phyloP scores from a whole-genome alignment of 768 basidiomycete species.

The Termitomyces heimii region DNA sequence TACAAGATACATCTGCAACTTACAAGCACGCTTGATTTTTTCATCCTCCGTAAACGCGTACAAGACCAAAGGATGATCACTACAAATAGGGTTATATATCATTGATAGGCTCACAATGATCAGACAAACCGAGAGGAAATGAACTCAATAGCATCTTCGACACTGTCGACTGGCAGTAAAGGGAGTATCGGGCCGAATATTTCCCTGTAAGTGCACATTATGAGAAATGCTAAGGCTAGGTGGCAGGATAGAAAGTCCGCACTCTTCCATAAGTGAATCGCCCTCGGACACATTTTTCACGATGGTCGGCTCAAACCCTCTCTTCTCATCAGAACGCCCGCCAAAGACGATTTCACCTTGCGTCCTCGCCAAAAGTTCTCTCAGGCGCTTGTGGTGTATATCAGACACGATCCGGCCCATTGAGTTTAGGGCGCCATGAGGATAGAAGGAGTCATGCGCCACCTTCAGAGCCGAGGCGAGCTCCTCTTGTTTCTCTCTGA shows the following conservation, averaged over 20 bases:
- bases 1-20: slow-evolving; percentile 4
- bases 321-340: slow-evolving; percentile 34
- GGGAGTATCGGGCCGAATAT: slow-evolving; percentile 71
- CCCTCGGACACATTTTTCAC: slow-evolving; percentile 44
- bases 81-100: slow-evolving; percentile 15
- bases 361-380: slow-evolving; percentile 43
- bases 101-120: not conserved
- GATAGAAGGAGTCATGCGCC: slow-evolving; percentile 44
- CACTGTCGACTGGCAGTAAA: slow-evolving; percentile 47
- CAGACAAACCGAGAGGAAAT: slow-evolving; percentile 42
- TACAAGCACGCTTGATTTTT: slow-evolving; percentile 31
- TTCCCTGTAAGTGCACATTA: slow-evolving; percentile 38
- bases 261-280: slow-evolving; percentile 63
- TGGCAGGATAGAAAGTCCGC: slow-evolving; percentile 11
- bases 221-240: not conserved
- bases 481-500: slow-evolving; percentile 34
- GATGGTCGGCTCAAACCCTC: slow-evolving; percentile 54
- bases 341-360: slow-evolving; percentile 53
- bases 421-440: slow-evolving; percentile 40
- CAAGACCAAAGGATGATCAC: slow-evolving; percentile 54
- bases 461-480: slow-evolving; percentile 40
- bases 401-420: slow-evolving; percentile 50
- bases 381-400: slow-evolving; percentile 48
- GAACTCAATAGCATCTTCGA: slow-evolving; percentile 52
- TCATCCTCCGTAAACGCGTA: slow-evolving; percentile 57